Conservation (phyloP, 2,329 filamentous ascomycete genomes). For the Penicillium sp. region DNA sequence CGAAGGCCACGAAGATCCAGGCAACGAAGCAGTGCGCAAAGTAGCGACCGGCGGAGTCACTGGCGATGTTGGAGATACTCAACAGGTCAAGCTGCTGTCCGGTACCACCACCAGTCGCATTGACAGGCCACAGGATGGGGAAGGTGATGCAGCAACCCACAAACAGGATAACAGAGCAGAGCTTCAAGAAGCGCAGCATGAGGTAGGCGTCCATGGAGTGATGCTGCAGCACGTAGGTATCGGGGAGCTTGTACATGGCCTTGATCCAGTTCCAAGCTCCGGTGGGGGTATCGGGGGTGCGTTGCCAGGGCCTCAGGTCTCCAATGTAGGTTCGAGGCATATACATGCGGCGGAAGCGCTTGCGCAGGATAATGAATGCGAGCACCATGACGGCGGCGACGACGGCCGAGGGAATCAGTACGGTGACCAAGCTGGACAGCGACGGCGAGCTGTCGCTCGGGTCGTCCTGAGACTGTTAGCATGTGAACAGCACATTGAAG, state of each 20-base stretch:
- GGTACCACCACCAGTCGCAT: conserved; percentile 72
- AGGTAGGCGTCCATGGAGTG: conserved; percentile 91
- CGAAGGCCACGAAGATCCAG: conserved; percentile 83
- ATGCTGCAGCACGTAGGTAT: conserved; percentile 83
- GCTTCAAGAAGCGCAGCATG: conserved; percentile 83
- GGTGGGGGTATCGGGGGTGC: conserved; percentile 60
- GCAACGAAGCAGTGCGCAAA: conserved; percentile 81
- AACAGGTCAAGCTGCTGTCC: conserved; percentile 72
- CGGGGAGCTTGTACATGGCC: conserved; percentile 66
- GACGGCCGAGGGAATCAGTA: conserved; percentile 50
- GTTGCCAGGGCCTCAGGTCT: conserved; percentile 54
- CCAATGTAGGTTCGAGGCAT: conserved; percentile 59
- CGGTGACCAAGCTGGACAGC: conserved; percentile 51
- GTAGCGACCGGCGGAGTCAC: conserved; percentile 61
- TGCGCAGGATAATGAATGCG: conserved; percentile 55
- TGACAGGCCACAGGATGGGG: conserved; percentile 86
- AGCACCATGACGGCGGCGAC: conserved; percentile 49
- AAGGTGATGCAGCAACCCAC: conserved; percentile 82
- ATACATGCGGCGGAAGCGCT: conserved; percentile 53
- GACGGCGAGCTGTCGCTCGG: conserved; percentile 34
- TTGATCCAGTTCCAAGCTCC: conserved; percentile 69
- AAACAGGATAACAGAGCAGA: conserved; percentile 75
- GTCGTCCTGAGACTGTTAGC: conserved; percentile 10
- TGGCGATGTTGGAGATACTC: conserved; percentile 72
- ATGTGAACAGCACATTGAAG: not conserved